phyloP scores from a whole-genome alignment of 2,329 filamentous ascomycete species.

The Didymella pinodella region DNA sequence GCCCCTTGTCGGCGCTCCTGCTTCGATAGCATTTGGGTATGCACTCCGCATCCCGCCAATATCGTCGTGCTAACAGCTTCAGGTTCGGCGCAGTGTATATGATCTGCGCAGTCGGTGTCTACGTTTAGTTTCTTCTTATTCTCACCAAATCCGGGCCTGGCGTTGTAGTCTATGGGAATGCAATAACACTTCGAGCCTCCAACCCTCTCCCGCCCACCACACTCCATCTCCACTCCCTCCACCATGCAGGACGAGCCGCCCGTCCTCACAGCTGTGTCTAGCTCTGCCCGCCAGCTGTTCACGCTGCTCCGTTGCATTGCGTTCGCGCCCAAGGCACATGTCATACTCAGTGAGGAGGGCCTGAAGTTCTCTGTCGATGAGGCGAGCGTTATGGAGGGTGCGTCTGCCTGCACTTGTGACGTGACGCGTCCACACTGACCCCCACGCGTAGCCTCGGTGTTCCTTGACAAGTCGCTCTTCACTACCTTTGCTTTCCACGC shows the following conservation, averaged over 20 bases:
- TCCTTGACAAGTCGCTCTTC: slow-evolving; percentile 89
- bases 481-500: slow-evolving; percentile 78
- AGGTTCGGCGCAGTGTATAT: slow-evolving; percentile 96
- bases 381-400: slow-evolving; percentile 89
- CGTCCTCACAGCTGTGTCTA: slow-evolving; percentile 77
- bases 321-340: slow-evolving; percentile 66
- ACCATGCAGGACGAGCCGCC: slow-evolving; percentile 56
- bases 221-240: slow-evolving; percentile 19
- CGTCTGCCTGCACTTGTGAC: slow-evolving; percentile 4
- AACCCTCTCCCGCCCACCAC: slow-evolving; percentile 22
- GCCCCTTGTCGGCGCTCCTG: slow-evolving; percentile 80
- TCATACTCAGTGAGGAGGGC: slow-evolving; percentile 85
- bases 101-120: slow-evolving; percentile 98
- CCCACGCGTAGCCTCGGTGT: slow-evolving; percentile 68
- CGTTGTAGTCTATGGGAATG: slow-evolving; percentile 52
- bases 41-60: slow-evolving; percentile 43
- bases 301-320: slow-evolving; percentile 69
- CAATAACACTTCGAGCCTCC: slow-evolving; percentile 40
- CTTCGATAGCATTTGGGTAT: slow-evolving; percentile 89
- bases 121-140: slow-evolving; percentile 71
- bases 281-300: slow-evolving; percentile 78
- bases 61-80: slow-evolving; percentile 4
- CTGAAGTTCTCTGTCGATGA: slow-evolving; percentile 90
- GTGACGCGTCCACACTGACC: slow-evolving; percentile 23
- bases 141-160: slow-evolving; percentile 27